Percentiles rank a stretch among this genome's conserved stretches.
phyloP scores from a whole-genome alignment of 768 basidiomycete genomes.

The Termitomyces sp. region DNA sequence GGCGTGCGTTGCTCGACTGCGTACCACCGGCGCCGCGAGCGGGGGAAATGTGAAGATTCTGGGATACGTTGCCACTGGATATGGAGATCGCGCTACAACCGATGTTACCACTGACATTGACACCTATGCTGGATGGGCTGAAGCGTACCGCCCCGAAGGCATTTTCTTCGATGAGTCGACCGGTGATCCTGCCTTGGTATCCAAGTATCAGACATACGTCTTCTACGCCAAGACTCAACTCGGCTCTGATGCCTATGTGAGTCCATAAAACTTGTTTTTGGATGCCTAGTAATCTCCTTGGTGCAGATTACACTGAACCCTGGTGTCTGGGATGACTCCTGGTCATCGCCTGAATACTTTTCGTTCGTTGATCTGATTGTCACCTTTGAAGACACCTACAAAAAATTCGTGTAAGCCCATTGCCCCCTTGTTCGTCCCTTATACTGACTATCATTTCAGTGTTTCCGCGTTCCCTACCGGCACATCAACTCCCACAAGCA shows the following conservation, averaged over 20 bases:
- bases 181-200: constrained; percentile 9
- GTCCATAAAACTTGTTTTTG: background rate
- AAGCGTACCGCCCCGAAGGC: constrained; percentile 26
- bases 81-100: constrained; percentile 16
- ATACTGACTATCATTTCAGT: constrained; percentile 14
- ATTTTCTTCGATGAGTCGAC: constrained; percentile 34
- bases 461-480: constrained; percentile 13
- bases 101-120: constrained; percentile 24
- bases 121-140: constrained; percentile 27
- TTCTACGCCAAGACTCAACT: constrained; percentile 16
- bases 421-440: background rate
- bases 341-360: constrained; percentile 8
- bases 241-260: constrained; percentile 14
- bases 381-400: constrained; percentile 24
- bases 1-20: constrained; percentile 21
- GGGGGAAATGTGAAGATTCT: constrained; percentile 24
- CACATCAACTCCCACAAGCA: constrained; percentile 13
- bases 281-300: background rate
- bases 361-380: constrained; percentile 20
- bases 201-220: constrained; percentile 21
- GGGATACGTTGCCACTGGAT: constrained; percentile 29
- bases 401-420: constrained; percentile 21
- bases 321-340: background rate
- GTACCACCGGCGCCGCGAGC: constrained; percentile 4
- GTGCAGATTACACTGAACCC: background rate